Evolutionary conservation across 2,329 filamentous ascomycete species (phyloP), one percentile per base, ranked within the genome.

Genomic region (Phaeosphaeria sp.): DNA sequence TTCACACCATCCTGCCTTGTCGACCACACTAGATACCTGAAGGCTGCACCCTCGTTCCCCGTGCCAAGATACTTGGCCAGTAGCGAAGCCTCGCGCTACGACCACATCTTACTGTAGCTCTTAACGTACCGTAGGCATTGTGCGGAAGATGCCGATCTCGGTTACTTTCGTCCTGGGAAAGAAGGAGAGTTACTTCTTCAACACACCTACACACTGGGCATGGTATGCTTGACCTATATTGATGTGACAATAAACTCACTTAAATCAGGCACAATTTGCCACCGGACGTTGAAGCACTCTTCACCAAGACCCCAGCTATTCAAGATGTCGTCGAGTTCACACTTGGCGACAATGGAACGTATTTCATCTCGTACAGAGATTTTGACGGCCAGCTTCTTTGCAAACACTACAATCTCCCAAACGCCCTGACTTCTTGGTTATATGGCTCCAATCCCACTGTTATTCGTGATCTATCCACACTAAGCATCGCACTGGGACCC

Each of bases 121-220:
- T 55, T 42, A 22, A 36, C 20, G 4, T 42, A 43, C 22, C 20
- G 33, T 15, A n/a, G 6, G 36, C 36, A 41, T 41, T 41, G 6
- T 6, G 36, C 36, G 13, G n/a, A 41, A 43, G 30, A 74, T 72
- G 71, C 60, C 70, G 22, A 67, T 73, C 42, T 70, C 64, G 27
- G 64, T 68, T 2, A 73, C 61, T 1, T 74, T 74, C 47, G 55
- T 68, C 10, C 60, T 74, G 52, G 72, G 72, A 18, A 15, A 60
- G 25, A 72, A 73, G 41, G 62, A 69, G 33, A 55, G 65, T 0
- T 74, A 74, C 55, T 73, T 74, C 62, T 74, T 74, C 50, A 74
- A 73, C 51, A 72, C 62, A 43, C 72, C 72, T 25, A 73, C 69
- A 10, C 72, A 73, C 52, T 73, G 71, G 71, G 71, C 71, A 21